Evolutionary conservation across 768 basidiomycete genomes (phyloP), one percentile per base, ranked within the genome.

Genomic region (Hirschioporus abietinus): DNA sequence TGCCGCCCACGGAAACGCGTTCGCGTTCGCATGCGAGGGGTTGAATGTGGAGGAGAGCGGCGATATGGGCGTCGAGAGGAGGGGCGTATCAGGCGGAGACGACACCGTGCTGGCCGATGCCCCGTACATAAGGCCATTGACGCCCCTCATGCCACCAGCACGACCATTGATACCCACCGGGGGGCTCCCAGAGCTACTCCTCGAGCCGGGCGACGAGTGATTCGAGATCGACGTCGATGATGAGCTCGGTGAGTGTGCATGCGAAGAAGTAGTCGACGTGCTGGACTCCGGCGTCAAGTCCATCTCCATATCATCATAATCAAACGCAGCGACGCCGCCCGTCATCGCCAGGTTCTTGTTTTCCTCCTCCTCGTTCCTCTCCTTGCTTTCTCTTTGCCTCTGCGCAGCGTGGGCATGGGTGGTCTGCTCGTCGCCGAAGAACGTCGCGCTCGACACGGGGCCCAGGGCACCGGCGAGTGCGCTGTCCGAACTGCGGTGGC

Each of bases 281-380:
- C 7, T 7, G 35, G 35, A 15, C 42, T 12, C 42, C 42, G 42
- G 42, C 20, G 15, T 10, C 6, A 15, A 3, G 20, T 52, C 42
- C 42, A 52, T 15, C 42, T 52, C 42, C 90, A 93, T 92, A 71
- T 93, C 91, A 74, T 91, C 90, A 0, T 88, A 80, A 72, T 92
- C 91, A 70, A 90, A 89, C 0, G 83, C 77, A 2, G 81, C 78
- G 15, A 52, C 42, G 12, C 42, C 42, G 42, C 42, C 42, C 42
- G 42, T 52, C 42, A 52, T 52, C 42, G 42, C 42, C 42, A 52
- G 42, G 20, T 20, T 52, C 20, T 52, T 52, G 42, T 15, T 52
- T 3, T 52, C 42, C 42, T 52, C 42, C 25, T 79, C 73, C 67
- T 78, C 77, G 15, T 74, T 59, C 7, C 57, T 30, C 26, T 71